Evolutionary conservation across 1,284 basidiomycete species (phyloP).

Genomic region (Fomitiporia mediterranea): DNA sequence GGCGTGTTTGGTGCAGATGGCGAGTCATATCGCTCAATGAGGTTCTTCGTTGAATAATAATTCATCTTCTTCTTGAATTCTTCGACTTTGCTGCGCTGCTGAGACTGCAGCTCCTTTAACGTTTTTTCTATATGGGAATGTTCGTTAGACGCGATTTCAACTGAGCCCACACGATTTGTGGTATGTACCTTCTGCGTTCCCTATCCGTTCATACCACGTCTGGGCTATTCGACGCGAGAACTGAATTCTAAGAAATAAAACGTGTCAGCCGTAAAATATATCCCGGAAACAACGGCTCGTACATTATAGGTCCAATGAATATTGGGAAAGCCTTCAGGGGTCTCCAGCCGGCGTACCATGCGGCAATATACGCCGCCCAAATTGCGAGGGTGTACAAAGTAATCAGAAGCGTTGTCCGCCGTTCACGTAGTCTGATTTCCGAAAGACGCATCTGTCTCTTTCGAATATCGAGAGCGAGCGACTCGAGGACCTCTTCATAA

Average conservation of each 20-base stretch:
- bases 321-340: constrained; percentile 57
- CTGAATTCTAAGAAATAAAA: constrained; percentile 56
- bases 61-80: constrained; percentile 98
- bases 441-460: constrained; percentile 77
- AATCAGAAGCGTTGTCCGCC: constrained; percentile 74
- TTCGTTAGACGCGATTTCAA: neutral
- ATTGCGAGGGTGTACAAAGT: constrained; percentile 78
- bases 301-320: constrained; percentile 77
- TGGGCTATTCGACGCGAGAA: constrained; percentile 81
- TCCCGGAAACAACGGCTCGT: constrained; percentile 28
- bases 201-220: constrained; percentile 83
- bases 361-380: constrained; percentile 76
- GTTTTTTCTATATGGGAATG: constrained; percentile 59
- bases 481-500: constrained; percentile 64
- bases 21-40: constrained; percentile 91
- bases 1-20: constrained; percentile 31
- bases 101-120: constrained; percentile 68
- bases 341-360: constrained; percentile 76
- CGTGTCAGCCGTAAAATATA: neutral
- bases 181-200: constrained; percentile 76
- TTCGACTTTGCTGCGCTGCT: constrained; percentile 85
- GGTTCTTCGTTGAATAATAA: constrained; percentile 86
- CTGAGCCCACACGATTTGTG: neutral
- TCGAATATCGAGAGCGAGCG: constrained; percentile 62
- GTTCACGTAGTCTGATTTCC: constrained; percentile 84